Conservation (phyloP, 1,284 basidiomycete species). For the Sanghuangporus sanghuang region DNA sequence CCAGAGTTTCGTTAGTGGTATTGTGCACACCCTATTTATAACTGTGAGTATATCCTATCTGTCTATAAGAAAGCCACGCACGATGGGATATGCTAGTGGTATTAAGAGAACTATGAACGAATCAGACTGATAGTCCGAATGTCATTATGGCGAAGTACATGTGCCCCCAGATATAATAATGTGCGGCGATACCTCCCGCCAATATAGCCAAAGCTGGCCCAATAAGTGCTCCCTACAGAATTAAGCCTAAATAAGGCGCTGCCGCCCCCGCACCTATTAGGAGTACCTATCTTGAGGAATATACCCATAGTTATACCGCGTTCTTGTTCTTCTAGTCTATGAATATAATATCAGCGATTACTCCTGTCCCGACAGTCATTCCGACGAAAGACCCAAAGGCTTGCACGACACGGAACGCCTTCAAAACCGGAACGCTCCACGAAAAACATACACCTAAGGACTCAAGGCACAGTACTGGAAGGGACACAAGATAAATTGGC, state of each 20-base stretch:
- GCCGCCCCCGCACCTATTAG: background rate
- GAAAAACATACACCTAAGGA: constrained; percentile 67
- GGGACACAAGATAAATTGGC: constrained; percentile 53
- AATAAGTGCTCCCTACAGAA: constrained; percentile 27
- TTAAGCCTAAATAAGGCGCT: background rate
- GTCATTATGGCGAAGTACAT: constrained; percentile 53
- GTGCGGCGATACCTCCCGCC: constrained; percentile 38
- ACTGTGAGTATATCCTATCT: background rate
- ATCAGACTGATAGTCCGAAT: constrained; percentile 35
- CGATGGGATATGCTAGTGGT: constrained; percentile 38
- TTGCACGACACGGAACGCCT: constrained; percentile 61
- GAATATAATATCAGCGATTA: constrained; percentile 66
- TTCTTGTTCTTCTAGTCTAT: constrained; percentile 52
- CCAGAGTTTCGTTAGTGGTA: constrained; percentile 51
- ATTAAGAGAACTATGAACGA: constrained; percentile 30
- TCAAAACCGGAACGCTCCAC: constrained; percentile 43
- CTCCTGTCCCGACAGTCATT: constrained; percentile 53
- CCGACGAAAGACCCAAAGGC: constrained; percentile 53
- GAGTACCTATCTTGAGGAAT: constrained; percentile 45
- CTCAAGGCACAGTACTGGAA: constrained; percentile 56
- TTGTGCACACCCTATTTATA: constrained; percentile 43
- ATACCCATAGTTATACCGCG: constrained; percentile 59
- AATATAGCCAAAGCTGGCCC: constrained; percentile 33
- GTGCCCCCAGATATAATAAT: constrained; percentile 37
- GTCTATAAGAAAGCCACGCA: constrained; percentile 18